Base-by-base conservation (phyloP, 352 stramenopile species). In the Phytopythium mirpurense region DNA sequence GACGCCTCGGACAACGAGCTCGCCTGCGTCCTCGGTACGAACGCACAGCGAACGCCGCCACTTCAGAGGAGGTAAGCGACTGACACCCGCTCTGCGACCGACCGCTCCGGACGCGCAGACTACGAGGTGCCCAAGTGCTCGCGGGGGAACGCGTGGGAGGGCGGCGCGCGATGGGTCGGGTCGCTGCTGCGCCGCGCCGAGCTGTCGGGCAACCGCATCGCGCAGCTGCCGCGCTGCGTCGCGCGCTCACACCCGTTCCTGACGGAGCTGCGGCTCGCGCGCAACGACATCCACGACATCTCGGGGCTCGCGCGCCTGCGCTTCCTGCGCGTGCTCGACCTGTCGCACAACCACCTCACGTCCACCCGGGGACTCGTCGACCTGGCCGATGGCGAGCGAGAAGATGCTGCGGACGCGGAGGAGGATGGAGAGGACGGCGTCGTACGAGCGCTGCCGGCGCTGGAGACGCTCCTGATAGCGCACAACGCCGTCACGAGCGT, bases 281-380 rank as follows among this genome's bases (percentile, higher is more conserved):
- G 86, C 43, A 90, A 92, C 43, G 45, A 58, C 5, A 83, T 90
- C 40, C 56, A 56, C 8, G 65, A 70, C 10, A 74, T 90, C 16
- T 62, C 72, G 6, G 74, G 81, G 10, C 52, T 92, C 36, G 55
- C 67, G 16, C 46, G 65, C 7, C 60, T 92, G 23, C 72, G 72
- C 8, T 90, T 86, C 52, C 60, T 92, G 24, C 74, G 80, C 19
- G 56, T 88, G 15, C 48, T 92, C 6, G 77, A 90, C 48, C 63
- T 91, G 3, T 90, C 81, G 16, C 62, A 87, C 64, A 92, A 92
- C 41, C 56, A 53, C 7, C 63, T 92, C 29, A 65, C 57, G 12
- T 73, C 65, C 4, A 81, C 74, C 15, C 34, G 45, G 18, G 72
- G 70, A 5, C 65, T 92, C 35, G 7, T 72, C 12, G 5, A 16